Base-by-base conservation (phyloP, 164 flowering plant species). In the Warburgia ugandensis region DNA sequence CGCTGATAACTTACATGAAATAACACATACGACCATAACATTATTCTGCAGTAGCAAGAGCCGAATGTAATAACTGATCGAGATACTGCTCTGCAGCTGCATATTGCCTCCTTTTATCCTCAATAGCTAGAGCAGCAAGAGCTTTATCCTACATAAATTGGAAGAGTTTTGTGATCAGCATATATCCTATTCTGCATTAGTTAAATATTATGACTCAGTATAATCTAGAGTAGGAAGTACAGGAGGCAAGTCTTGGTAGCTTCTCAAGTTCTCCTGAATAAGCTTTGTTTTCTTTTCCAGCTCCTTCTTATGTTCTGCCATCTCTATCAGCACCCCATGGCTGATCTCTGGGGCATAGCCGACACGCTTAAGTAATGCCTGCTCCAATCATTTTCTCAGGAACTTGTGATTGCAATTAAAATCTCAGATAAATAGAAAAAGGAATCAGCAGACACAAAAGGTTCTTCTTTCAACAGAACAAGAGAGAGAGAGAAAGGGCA, bases 221-320 rank as follows among this genome's bases (percentile, higher is more conserved):
- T 1, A 16, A 57, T 26, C 16, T 40, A 29, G 50, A 29, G 12
- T 39, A 35, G 28, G 5, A 22, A 42, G 25, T 86, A 92, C 99
- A 47, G 99, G 99, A 39, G 96, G 97, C 69, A 94, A 73, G 63
- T 94, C 97, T 70, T 89, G 99, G 73, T 89, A 89, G 75, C 96
- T 94, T 62, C 94, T 77, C 69, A 94, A 61, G 13, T 97, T 94
- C 50, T 89, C 97, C 35, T 84, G 53, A 32, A 94, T 81, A 22
- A 94, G 97, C 62, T 79, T 86, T 36, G 97, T 89, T 67, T 84
- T 81, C 81, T 77, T 89, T 72, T 89, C 97, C 74, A 89, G 47
- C 3, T 94, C 99, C 67, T 84, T 84, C 61, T 67, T 68, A 51
- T 83, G 90, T 68, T 94, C 96, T 22, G 79, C 84, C 90, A 81